Percentiles rank a stretch among this genome's conserved stretches.
Conservation (phyloP, 169 alveolate species). For the Babesia gibsoni region DNA sequence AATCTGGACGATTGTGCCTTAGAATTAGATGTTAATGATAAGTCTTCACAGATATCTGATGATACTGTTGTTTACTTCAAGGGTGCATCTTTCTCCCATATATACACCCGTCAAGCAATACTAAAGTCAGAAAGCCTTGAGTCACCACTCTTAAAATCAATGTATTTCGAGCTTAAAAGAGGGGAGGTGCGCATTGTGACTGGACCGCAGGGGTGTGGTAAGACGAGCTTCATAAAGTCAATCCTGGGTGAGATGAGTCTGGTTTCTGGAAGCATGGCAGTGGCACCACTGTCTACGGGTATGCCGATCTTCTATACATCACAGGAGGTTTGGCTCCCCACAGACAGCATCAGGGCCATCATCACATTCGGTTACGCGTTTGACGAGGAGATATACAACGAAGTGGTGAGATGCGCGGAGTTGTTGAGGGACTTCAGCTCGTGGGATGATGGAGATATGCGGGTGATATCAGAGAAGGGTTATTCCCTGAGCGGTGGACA, state of each 20-base stretch:
- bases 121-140: neutral
- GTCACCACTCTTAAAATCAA: neutral
- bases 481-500: conserved; percentile 89
- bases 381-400: conserved; percentile 33
- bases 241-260: conserved; percentile 62
- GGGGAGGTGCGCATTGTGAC: conserved; percentile 51
- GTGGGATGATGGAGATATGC: conserved; percentile 57
- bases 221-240: conserved; percentile 56
- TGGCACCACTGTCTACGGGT: conserved; percentile 38
- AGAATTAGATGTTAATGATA: neutral
- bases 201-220: conserved; percentile 62
- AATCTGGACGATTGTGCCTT: neutral
- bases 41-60: neutral
- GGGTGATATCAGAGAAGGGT: conserved; percentile 53
- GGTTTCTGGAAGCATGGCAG: conserved; percentile 64
- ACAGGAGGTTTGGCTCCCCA: conserved; percentile 56
- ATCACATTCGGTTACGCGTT: conserved; percentile 36
- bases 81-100: conserved; percentile 39
- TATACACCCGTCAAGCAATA: conserved; percentile 2
- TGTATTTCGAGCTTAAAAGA: conserved; percentile 29
- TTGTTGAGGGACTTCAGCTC: conserved; percentile 39
- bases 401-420: conserved; percentile 29
- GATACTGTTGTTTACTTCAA: conserved; percentile 36
- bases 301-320: conserved; percentile 65
- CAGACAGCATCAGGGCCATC: conserved; percentile 49